Evolutionary conservation across 208 protist genomes (phyloP), one percentile per base, ranked within the genome.

Genomic region (Crithidia expoeki): DNA sequence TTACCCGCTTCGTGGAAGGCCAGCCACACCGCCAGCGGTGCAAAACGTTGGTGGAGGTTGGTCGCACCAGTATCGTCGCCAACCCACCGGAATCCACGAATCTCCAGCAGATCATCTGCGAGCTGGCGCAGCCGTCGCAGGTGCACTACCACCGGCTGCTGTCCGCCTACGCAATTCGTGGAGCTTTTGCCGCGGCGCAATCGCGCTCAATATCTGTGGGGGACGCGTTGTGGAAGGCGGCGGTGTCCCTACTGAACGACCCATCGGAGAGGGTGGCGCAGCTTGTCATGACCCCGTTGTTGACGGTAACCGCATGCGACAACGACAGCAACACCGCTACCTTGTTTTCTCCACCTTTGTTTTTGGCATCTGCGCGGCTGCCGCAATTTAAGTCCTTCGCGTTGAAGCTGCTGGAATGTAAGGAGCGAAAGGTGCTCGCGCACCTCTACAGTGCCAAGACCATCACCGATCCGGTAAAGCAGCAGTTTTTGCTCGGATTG

Each of bases 121-220:
- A 36, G 28, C 28, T 80, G 9, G 67, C 58, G 2, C 60, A 42
- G 0, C 49, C 68, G 1, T 21, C 33, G 32, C 52, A 75, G 52
- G 62, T 64, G 25, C 62, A 67, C 33, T 73, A 66, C n/a, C 44
- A 75, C 10, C 68, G 58, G 12, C 36, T 80, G 4, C 68, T 75
- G 16, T 46, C 74, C 7, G 74, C 74, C 56, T 75, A 46, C 36
- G 68, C 68, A 4, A 27, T 80, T 28, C 52, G 74, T 38, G 74
- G 68, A 3, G 65, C 42, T 1, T 68, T 70, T 16, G 60, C 67
- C 4, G 55, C 51, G 17, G 27, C 60, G 1, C 2, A 40, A 17
- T 21, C 25, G 5, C 16, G 17, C 6, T 19, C 38, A 0, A 42
- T 21, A 14, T 1, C 25, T 5, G 23, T 75, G 33, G 60, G 55